Conservation (phyloP, 495 filamentous ascomycete species). For the Sordaria brevicollis region DNA sequence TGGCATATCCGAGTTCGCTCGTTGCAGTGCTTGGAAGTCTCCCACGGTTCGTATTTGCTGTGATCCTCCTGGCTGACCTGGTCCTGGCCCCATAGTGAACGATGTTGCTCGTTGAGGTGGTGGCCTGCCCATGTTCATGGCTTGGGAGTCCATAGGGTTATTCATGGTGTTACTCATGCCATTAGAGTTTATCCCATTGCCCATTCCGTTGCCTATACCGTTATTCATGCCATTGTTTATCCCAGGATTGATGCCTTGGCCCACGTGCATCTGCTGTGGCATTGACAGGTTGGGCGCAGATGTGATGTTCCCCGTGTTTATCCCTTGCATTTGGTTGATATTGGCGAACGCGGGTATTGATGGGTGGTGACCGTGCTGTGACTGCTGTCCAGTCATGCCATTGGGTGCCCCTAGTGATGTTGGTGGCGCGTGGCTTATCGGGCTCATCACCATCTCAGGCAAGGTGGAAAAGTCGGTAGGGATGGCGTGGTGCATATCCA, state of each 20-base stretch:
- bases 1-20: conserved; percentile 29
- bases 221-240: conserved; percentile 18
- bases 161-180: conserved; percentile 13
- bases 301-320: conserved; percentile 21
- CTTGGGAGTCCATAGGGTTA: conserved; percentile 11
- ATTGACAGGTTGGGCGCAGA: conserved; percentile 18
- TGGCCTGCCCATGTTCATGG: conserved; percentile 25
- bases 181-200: conserved; percentile 9
- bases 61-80: background rate
- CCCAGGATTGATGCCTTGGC: conserved; percentile 20
- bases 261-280: conserved; percentile 20
- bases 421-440: conserved; percentile 28
- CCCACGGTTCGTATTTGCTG: conserved; percentile 34
- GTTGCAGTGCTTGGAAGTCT: conserved; percentile 36
- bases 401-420: conserved; percentile 19
- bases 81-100: conserved; percentile 23
- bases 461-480: conserved; percentile 29
- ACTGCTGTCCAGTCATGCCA: conserved; percentile 24
- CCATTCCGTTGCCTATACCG: conserved; percentile 7
- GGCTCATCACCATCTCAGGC: conserved; percentile 38
- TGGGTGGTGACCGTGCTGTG: conserved; percentile 20
- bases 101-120: conserved; percentile 29
- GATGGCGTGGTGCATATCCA: conserved; percentile 25
- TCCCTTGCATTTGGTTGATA: conserved; percentile 24
- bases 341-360: conserved; percentile 22